Evolutionary conservation across 768 basidiomycete species (phyloP).

Genomic region (Mycena latifolia): DNA sequence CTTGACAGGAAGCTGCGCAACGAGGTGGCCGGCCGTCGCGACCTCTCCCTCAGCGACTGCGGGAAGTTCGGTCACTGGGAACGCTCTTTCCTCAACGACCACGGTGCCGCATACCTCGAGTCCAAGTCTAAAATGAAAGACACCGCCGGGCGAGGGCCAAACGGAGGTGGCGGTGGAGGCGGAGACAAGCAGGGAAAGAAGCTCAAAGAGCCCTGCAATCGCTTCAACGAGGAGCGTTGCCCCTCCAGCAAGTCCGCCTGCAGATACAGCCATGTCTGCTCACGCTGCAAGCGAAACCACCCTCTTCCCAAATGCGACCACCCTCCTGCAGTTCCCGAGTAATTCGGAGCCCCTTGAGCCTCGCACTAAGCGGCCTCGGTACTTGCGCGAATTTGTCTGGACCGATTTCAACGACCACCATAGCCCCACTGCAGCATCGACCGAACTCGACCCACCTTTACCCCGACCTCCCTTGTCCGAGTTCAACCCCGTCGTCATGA

Average conservation of each 20-base stretch:
- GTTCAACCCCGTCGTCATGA: slow-evolving; percentile 28
- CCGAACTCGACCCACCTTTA: slow-evolving; percentile 24
- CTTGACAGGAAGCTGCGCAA: slow-evolving; percentile 44
- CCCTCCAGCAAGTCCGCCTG: slow-evolving; percentile 8
- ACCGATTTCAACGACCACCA: not conserved
- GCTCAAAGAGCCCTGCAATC: slow-evolving; percentile 33
- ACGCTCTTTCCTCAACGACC: slow-evolving; percentile 20
- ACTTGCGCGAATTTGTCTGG: slow-evolving; percentile 4
- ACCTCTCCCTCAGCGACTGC: slow-evolving; percentile 40
- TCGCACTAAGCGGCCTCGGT: slow-evolving; percentile 20
- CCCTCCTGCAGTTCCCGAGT: slow-evolving; percentile 13
- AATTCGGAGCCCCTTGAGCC: slow-evolving; percentile 5
- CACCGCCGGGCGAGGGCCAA: not conserved
- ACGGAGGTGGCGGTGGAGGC: not conserved
- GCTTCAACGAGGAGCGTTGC: slow-evolving; percentile 40
- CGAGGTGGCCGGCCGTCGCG: slow-evolving; percentile 22
- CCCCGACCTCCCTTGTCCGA: slow-evolving; percentile 31
- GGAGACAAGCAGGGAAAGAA: slow-evolving; percentile 16
- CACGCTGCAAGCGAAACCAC: slow-evolving; percentile 21
- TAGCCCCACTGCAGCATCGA: not conserved
- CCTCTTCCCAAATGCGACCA: slow-evolving; percentile 16
- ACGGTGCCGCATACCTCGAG: slow-evolving; percentile 12
- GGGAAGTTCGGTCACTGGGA: slow-evolving; percentile 9
- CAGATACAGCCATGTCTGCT: slow-evolving; percentile 38
- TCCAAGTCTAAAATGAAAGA: slow-evolving; percentile 6